phyloP scores from a whole-genome alignment of 192 early-diverging fungal genomes.

The Mortierella alpina region DNA sequence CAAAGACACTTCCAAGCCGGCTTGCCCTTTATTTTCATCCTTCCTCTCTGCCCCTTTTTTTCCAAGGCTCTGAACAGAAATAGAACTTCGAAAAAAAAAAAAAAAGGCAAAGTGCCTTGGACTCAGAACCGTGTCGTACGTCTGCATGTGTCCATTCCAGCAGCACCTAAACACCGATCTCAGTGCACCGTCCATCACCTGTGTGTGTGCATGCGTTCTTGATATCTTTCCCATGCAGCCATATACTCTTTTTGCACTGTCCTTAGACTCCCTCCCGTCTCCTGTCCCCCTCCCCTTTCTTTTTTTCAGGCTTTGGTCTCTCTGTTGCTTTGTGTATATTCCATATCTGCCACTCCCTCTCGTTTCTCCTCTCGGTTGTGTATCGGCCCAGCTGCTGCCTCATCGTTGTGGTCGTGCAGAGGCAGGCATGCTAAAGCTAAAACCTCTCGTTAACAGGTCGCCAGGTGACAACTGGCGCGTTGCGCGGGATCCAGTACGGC shows the following conservation, averaged over 20 bases:
- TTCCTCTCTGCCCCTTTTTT: background rate
- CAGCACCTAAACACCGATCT: background rate
- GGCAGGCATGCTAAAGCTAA: too few species aligned
- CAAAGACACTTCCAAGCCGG: background rate
- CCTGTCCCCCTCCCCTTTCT: slow-evolving; percentile 8
- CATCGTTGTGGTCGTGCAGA: too few species aligned
- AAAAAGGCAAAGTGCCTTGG: slow-evolving; percentile 1
- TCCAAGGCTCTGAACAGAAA: background rate
- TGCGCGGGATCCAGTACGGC: too few species aligned
- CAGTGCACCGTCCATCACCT: background rate
- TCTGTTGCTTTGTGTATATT: background rate
- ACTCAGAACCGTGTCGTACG: slow-evolving; percentile 6
- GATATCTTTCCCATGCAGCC: background rate
- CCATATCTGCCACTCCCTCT: slow-evolving; percentile 4
- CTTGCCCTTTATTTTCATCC: background rate
- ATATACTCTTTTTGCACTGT: background rate
- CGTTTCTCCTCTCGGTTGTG: background rate
- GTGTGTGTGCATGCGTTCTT: slow-evolving; percentile 1
- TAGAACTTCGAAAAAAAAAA: background rate
- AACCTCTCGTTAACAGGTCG: too few species aligned
- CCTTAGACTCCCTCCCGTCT: background rate
- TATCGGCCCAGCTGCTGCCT: too few species aligned
- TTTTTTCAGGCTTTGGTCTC: background rate
- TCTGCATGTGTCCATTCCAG: background rate
- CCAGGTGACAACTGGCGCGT: too few species aligned